phyloP scores from a whole-genome alignment of 139 green algal species.

The Tetradesmus obliquus region DNA sequence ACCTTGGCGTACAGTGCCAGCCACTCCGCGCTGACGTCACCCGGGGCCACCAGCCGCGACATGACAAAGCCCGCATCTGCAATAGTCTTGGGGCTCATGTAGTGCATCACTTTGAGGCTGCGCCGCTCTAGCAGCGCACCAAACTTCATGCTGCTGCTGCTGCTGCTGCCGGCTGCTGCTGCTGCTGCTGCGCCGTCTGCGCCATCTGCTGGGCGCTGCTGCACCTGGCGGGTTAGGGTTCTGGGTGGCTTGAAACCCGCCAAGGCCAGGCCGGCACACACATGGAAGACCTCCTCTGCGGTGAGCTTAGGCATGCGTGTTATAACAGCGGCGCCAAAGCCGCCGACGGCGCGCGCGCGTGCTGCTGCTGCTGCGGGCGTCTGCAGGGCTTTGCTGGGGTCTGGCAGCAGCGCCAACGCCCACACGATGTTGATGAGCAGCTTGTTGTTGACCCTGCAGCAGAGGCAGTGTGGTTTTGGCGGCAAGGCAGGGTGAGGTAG shows the following conservation, averaged over 20 bases:
- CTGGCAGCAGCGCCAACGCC: constrained; percentile 19
- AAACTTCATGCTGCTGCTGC: not conserved
- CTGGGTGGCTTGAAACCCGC: constrained; percentile 6
- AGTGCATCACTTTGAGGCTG: constrained; percentile 22
- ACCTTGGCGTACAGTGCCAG: constrained; percentile 27
- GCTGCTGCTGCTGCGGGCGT: not conserved
- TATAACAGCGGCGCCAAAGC: constrained; percentile 8
- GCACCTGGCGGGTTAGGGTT: not conserved
- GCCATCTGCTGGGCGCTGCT: not conserved
- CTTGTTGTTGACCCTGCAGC: constrained; percentile 24
- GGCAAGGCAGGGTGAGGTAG: not conserved
- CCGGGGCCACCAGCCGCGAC: constrained; percentile 16
- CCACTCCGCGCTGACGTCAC: constrained; percentile 20
- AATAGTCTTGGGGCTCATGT: not conserved
- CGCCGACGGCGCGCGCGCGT: constrained; percentile 11
- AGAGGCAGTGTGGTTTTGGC: too few species aligned
- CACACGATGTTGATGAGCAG: constrained; percentile 22
- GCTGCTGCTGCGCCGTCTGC: not conserved
- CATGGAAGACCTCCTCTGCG: constrained; percentile 25
- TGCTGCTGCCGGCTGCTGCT: not conserved
- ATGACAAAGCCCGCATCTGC: constrained; percentile 28
- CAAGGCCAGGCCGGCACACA: constrained; percentile 7
- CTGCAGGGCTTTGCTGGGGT: not conserved
- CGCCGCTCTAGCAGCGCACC: not conserved
- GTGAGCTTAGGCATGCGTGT: not conserved